Base-by-base conservation (phyloP, 345 rosid genomes). In the Pistacia integerrima region DNA sequence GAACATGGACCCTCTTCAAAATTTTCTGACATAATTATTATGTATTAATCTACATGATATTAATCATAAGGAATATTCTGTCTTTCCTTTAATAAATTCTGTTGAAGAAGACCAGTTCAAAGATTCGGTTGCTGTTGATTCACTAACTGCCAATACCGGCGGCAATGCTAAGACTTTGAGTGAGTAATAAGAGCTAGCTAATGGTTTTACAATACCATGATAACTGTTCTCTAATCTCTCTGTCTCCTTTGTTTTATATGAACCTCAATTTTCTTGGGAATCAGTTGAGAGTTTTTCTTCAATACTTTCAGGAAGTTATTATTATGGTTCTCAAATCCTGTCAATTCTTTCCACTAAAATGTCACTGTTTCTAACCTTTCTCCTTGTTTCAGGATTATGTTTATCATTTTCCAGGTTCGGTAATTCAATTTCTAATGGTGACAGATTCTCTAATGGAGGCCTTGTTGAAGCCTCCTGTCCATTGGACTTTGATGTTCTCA, bases 391-490 rank as follows among this genome's bases (percentile, higher is more conserved):
- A 49, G 46, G 63, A 16, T 49, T 71, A 4, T 9, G 65, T 57
- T 68, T 71, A 11, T 28, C 76, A 22, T 33, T 64, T 55, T 79
- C 64, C 12, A 35, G 64, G n/a, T 22, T 54, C 36, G 61, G 20
- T 61, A 13, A 14, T 71, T 59, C 70, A 9, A 1, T 18, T 14
- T 36, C 79, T 14, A 38, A 18, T 83, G 44, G 12, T 48, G 64
- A 51, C 17, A 64, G 9, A 38, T 28, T 57, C 49, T 72, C 67
- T 16, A 60, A 33, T 30, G 30, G 30, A 48, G 75, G 33, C 71
- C 56, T 52, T 61, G 13, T 20, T 18, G 76, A 76, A 30, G 11
- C 60, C 11, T 69, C 76, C 10, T 82, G 86, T 73, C 89, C 89
- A 4, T 41, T 84, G 48, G 75, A 77, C 78, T 84, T 82, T 48